A percentile compares a stretch with the other conserved stretches of the same genome.
Conservation (phyloP, 2,329 filamentous ascomycete genomes). For the Trichocomaceae sp. region DNA sequence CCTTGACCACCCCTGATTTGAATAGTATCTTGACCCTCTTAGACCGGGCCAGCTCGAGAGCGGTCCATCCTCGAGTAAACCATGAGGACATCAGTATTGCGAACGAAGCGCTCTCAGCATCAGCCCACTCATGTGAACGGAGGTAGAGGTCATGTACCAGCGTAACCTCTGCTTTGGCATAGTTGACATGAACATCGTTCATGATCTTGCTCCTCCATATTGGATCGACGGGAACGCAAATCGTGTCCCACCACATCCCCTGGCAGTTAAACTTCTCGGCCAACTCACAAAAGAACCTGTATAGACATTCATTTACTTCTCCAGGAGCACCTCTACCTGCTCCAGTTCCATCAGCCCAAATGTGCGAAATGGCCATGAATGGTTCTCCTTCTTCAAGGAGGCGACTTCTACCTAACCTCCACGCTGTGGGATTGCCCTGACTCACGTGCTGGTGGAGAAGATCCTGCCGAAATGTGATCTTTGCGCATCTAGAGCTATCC, state of each 20-base stretch:
- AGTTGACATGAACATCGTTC: slow-evolving; percentile 24
- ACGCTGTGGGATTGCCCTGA: background rate
- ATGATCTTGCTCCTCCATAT: slow-evolving; percentile 15
- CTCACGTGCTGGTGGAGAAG: too few species aligned
- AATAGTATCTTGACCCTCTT: slow-evolving; percentile 17
- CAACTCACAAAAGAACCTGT: slow-evolving; percentile 19
- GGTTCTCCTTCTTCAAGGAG: background rate
- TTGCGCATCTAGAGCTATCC: too few species aligned
- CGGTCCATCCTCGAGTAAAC: slow-evolving; percentile 23
- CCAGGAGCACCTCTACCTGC: slow-evolving; percentile 18
- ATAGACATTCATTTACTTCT: slow-evolving; percentile 23
- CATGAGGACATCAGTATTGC: slow-evolving; percentile 21
- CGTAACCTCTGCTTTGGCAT: slow-evolving; percentile 14
- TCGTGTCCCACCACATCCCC: slow-evolving; percentile 28
- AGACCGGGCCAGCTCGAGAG: slow-evolving; percentile 13
- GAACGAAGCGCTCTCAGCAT: slow-evolving; percentile 18
- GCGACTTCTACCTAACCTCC: background rate
- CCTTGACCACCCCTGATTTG: slow-evolving; percentile 13
- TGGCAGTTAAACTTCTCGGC: slow-evolving; percentile 13
- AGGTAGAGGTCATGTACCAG: slow-evolving; percentile 17
- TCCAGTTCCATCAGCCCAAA: slow-evolving; percentile 27
- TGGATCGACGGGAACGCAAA: slow-evolving; percentile 20
- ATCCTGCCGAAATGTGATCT: too few species aligned
- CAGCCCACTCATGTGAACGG: slow-evolving; percentile 16
- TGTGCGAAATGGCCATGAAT: slow-evolving; percentile 27